Conservation (phyloP, 345 rosid genomes). For the Melastoma malabathricum region DNA sequence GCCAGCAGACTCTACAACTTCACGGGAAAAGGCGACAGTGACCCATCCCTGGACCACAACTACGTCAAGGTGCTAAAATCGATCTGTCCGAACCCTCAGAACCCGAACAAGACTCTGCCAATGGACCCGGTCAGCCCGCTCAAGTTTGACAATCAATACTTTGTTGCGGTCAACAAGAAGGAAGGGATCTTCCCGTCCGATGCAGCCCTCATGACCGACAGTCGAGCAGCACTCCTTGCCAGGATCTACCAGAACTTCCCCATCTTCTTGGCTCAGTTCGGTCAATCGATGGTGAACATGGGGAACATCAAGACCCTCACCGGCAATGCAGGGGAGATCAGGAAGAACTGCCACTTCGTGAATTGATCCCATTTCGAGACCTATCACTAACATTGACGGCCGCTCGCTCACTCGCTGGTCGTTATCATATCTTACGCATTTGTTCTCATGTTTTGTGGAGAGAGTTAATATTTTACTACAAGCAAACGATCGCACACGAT, state of each 20-base stretch:
- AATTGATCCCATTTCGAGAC: conserved; percentile 1
- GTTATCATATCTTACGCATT: no score
- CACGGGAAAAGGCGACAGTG: conserved; percentile 25
- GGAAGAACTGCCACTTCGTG: conserved; percentile 15
- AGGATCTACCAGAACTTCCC: not conserved
- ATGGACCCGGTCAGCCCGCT: conserved; percentile 10
- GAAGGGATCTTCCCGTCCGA: conserved; percentile 20
- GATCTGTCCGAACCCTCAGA: conserved; percentile 9
- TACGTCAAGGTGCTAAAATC: conserved; percentile 18
- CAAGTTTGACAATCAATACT: conserved; percentile 17
- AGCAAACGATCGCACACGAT: no score
- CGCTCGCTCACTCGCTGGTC: no score
- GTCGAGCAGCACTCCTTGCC: conserved; percentile 4
- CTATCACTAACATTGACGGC: no score
- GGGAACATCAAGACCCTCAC: conserved; percentile 15
- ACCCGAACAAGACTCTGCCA: conserved; percentile 7
- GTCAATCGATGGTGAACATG: conserved; percentile 24
- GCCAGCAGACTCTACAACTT: conserved; percentile 27
- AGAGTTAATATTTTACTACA: no score
- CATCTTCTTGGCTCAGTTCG: conserved; percentile 14
- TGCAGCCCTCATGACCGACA: conserved; percentile 15
- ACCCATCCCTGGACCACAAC: conserved; percentile 17
- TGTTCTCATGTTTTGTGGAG: no score
- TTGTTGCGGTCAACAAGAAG: conserved; percentile 10
- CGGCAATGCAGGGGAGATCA: conserved; percentile 23